Base-by-base conservation (phyloP, 257 asterid genomes). In the Solanum stenotomum region DNA sequence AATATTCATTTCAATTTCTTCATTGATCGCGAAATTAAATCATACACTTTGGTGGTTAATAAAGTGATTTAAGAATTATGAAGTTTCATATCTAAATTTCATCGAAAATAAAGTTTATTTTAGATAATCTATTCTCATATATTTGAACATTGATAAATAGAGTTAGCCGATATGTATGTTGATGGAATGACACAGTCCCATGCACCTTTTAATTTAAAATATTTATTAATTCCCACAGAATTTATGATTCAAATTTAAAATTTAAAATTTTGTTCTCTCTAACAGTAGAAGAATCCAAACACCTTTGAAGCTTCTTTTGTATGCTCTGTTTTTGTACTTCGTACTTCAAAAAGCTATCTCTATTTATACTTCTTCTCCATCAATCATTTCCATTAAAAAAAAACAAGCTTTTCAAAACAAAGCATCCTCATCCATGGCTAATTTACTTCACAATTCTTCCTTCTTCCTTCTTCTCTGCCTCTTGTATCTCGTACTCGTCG, bases 381-480 rank as follows among this genome's bases (percentile, higher is more conserved):
- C 13, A 35, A n/a, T 35, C 29, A 59, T 13, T 22, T 40, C 83
- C 83, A 40, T 40, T 3, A 56, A 56, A 52, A 35, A 42, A 3
- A 38, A 8, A 87, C 38, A 5, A 85, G 71, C 4, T 11, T 18
- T 18, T 78, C 34, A 63, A 22, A 63, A 5, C 14, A 33, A 65
- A 67, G 38, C 25, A 63, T 33, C 78, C 15, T 86, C 74, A 31
- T 14, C 85, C 65, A 88, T 88, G 90, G 87, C 90, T 25, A 67
- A 37, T 38, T 23, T 27, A 4, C 85, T 31, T 88, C 84, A 46
- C 2, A 52, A 33, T 40, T 83, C 52, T 7, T 38, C 59, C 72
- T 84, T 88, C 35, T 35, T 88, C 87, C 10, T 52, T 37, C 23
- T 83, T 72, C 85, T 88, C 78, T 49, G 78, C 44, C 34, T 83